phyloP scores from a whole-genome alignment of 257 asterid species.

The Solanum lignicaule region DNA sequence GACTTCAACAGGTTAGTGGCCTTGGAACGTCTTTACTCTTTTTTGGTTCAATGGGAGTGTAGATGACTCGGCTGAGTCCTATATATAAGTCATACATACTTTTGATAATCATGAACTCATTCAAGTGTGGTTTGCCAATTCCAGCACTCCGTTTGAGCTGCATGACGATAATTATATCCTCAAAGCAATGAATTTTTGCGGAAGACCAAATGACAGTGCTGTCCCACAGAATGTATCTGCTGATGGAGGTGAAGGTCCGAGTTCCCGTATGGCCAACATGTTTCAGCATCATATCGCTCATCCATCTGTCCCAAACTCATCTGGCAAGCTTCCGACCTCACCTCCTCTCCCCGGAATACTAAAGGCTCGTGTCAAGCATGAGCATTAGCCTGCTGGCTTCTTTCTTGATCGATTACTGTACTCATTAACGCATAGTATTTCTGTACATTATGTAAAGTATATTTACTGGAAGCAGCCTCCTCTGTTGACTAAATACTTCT shows the following conservation, averaged over 20 bases:
- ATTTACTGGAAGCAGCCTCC: not conserved
- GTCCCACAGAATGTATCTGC: conserved; percentile 10
- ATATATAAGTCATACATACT: not conserved
- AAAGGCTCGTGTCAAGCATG: conserved; percentile 80
- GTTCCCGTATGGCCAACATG: conserved; percentile 43
- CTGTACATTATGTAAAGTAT: conserved; percentile 50
- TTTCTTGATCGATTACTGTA: not conserved
- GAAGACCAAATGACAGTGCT: conserved; percentile 26
- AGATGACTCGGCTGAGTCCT: not conserved
- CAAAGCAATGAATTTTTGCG: conserved; percentile 78
- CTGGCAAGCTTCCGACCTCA: conserved; percentile 47
- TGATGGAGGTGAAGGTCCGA: conserved; percentile 62
- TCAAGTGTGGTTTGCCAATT: not conserved
- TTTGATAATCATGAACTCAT: not conserved
- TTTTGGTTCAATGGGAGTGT: not conserved
- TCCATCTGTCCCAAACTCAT: conserved; percentile 23
- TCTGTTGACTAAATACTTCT: not conserved
- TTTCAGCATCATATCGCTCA: conserved; percentile 36
- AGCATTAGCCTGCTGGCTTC: conserved; percentile 27
- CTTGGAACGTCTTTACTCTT: not conserved
- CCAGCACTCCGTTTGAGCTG: conserved; percentile 97
- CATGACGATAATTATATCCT: conserved; percentile 91
- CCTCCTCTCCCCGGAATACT: conserved; percentile 86
- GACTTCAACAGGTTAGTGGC: conserved; percentile 77
- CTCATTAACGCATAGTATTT: conserved; percentile 10